Percentiles rank a stretch among this genome's conserved stretches.
phyloP scores from a whole-genome alignment of 192 early-diverging fungal species.

The Spinellus fusiger region DNA sequence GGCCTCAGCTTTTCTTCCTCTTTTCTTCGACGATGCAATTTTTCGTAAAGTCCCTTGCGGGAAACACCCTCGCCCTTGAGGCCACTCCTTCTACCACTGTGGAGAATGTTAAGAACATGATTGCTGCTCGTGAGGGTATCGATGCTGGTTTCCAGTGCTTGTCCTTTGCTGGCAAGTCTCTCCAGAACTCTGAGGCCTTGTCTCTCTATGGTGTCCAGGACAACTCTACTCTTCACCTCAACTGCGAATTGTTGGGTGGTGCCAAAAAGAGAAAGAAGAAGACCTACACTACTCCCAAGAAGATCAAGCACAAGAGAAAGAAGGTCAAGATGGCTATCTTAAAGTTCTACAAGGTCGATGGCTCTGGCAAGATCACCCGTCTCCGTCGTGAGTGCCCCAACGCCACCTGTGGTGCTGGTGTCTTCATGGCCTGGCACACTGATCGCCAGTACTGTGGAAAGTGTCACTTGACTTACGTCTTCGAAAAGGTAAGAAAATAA shows the following conservation, averaged over 20 bases:
- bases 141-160: slow-evolving; percentile 52
- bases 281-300: slow-evolving; percentile 99
- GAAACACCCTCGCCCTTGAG: slow-evolving; percentile 59
- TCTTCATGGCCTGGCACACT: slow-evolving; percentile 98
- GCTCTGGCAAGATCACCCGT: slow-evolving; percentile 94
- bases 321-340: slow-evolving; percentile 98
- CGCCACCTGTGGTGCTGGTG: slow-evolving; percentile 95
- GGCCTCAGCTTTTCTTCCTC: slow-evolving; percentile 22
- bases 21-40: slow-evolving; percentile 51
- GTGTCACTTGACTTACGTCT: slow-evolving; percentile 94
- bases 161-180: slow-evolving; percentile 46
- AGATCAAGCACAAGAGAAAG: slow-evolving; percentile 98
- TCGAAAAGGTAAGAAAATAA: slow-evolving; percentile 65
- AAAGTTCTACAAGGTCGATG: slow-evolving; percentile 99
- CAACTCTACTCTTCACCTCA: slow-evolving; percentile 71
- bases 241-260: slow-evolving; percentile 71
- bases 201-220: slow-evolving; percentile 55
- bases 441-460: slow-evolving; percentile 99
- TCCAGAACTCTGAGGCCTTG: slow-evolving; percentile 43
- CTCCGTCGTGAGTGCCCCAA: slow-evolving; percentile 98
- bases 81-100: slow-evolving; percentile 45
- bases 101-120: slow-evolving; percentile 50
- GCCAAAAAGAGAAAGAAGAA: slow-evolving; percentile 99
- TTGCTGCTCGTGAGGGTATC: slow-evolving; percentile 56
- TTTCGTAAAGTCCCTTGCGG: slow-evolving; percentile 62